Evolutionary conservation across 345 rosid species (phyloP), one percentile per base, ranked within the genome.

Genomic region (Iberis pinnata): DNA sequence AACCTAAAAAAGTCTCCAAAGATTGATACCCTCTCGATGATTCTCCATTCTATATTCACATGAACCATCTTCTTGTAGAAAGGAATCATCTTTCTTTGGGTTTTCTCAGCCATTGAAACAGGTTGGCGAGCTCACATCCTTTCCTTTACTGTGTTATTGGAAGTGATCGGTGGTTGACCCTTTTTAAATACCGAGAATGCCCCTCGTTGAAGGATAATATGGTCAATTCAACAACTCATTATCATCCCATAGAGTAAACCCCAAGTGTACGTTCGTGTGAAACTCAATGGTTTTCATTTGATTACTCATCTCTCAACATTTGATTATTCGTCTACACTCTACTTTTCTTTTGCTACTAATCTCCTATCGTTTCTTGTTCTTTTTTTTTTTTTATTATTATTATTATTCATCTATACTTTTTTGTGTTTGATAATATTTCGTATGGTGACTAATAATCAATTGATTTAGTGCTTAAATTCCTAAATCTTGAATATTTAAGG

Each of bases 1-100:
- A 75, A 75, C 68, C 72, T 76, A 41, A 82, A 80, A 37, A 92
- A 62, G 27, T 80, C 78, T 18, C 88, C 70, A 33, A 92, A 77
- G 40, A 76, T 64, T 2, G 92, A 72, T 4, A 78, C 89, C 29
- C 59, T 71, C n/a, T 77, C 78, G 13, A 77, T 41, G 33, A 84
- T 22, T 26, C 78, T 81, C 86, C 88, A 73, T 67, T 68, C 79
- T 14, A 75, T 18, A 39, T 79, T 73, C 20, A 71, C 78, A n/a
- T 60, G 83, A 36, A 74, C 80, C 22, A 75, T 59, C 45, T 60
- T 84, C 49, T 78, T 69, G 57, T 80, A 76, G 26, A 80, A 47
- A 38, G 75, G 84, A 1, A 80, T 72, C 85, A 82, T 80, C 43
- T 75, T 76, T 43, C 56, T 74, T 25, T 58, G 49, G 42, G 66